Conservation (phyloP, 169 alveolate genomes). For the Plasmodium sp. region DNA sequence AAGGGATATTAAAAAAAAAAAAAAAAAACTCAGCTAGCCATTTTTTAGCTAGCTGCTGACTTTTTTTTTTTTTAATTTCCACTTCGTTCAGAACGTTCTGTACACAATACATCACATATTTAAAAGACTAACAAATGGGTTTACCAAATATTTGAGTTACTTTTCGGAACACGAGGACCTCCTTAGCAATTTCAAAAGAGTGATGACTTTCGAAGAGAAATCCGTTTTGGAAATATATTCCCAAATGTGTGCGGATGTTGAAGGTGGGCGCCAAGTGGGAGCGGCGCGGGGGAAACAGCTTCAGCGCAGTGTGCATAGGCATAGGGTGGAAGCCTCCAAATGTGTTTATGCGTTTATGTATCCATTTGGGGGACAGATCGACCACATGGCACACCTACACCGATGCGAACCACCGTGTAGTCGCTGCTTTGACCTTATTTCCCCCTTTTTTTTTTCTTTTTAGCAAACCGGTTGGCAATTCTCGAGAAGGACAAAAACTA, state of each 20-base stretch:
- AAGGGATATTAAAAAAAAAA: neutral
- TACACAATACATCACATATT: slow-evolving; percentile 12
- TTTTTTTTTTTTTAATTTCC: neutral
- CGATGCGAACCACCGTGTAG: neutral
- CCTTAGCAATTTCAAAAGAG: neutral
- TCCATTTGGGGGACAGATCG: neutral
- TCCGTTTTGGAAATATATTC: slow-evolving; percentile 4
- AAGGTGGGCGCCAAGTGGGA: neutral
- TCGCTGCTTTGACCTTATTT: neutral
- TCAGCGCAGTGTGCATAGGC: neutral
- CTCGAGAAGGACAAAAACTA: slow-evolving; percentile 8
- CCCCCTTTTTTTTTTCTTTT: neutral
- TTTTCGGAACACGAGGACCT: neutral
- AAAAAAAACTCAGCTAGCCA: neutral
- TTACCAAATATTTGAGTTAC: slow-evolving; percentile 20
- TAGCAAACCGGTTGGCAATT: slow-evolving; percentile 8
- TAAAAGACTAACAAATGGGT: slow-evolving; percentile 14
- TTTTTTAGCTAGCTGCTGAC: too few relatives aligned
- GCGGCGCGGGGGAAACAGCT: neutral
- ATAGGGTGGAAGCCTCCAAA: neutral
- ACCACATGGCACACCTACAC: neutral
- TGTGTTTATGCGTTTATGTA: neutral
- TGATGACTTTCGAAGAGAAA: slow-evolving; percentile 41
- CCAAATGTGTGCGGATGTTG: neutral
- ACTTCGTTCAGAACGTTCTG: neutral